phyloP scores from a whole-genome alignment of 208 protist genomes.

The Trichomonas tenax region DNA sequence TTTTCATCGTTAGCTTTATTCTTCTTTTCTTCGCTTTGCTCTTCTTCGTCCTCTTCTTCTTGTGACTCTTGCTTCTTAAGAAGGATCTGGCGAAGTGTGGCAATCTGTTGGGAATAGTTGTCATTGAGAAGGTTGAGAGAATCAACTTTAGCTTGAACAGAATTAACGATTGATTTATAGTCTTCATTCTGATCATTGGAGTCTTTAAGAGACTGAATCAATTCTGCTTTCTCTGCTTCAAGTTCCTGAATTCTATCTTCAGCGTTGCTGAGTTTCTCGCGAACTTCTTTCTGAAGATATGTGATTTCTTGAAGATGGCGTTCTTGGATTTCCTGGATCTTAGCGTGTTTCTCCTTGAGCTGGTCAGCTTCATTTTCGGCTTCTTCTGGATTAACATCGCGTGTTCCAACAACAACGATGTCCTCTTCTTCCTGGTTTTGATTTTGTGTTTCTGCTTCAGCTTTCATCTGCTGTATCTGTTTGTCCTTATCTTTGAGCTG shows the following conservation, averaged over 20 bases:
- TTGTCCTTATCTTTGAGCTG: not conserved
- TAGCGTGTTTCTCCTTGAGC: not conserved
- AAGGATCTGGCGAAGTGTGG: not conserved
- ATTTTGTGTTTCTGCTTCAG: not conserved
- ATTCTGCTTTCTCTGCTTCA: not conserved
- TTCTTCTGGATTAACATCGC: not conserved
- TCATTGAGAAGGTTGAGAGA: not conserved
- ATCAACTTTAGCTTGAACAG: not conserved
- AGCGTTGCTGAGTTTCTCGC: not conserved
- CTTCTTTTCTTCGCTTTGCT: not conserved
- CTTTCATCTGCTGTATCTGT: not conserved
- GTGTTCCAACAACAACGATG: not conserved
- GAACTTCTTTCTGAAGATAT: not conserved
- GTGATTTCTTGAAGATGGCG: not conserved
- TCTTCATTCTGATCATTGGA: not conserved
- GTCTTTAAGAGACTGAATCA: not conserved
- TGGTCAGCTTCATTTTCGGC: not conserved
- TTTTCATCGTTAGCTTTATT: not conserved
- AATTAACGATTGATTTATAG: not conserved
- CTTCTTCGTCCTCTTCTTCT: not conserved
- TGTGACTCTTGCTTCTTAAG: not conserved
- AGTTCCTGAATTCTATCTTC: not conserved
- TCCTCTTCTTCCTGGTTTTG: not conserved
- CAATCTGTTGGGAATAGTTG: not conserved
- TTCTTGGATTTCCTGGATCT: not conserved